Conservation (phyloP, 202 grass and related monocot species). For the Sporobolus alterniflorus region DNA sequence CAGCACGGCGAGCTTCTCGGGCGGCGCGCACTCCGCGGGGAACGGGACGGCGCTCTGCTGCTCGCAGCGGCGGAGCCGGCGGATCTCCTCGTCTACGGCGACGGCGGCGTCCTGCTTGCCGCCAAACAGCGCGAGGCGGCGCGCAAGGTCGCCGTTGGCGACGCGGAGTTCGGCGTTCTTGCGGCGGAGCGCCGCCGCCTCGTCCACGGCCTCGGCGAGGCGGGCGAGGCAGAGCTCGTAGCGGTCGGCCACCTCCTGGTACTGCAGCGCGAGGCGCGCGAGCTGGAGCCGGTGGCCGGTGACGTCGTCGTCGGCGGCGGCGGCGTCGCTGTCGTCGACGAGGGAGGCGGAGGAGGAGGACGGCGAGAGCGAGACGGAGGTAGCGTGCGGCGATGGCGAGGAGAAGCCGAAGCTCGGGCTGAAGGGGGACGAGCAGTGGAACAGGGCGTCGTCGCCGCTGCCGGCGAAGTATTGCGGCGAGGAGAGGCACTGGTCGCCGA, state of each 20-base stretch:
- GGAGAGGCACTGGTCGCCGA: constrained; percentile 60
- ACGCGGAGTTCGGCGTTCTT: constrained; percentile 78
- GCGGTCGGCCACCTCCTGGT: constrained; percentile 78
- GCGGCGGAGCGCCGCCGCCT: constrained; percentile 63
- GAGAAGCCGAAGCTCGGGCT: constrained; percentile 58
- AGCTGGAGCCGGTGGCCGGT: constrained; percentile 84
- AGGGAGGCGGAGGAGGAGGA: constrained; percentile 62
- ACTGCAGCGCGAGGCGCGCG: constrained; percentile 85
- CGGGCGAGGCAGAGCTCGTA: constrained; percentile 85
- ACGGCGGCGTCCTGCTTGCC: constrained; percentile 48
- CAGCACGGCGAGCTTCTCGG: constrained; percentile 58
- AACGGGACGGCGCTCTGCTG: constrained; percentile 25
- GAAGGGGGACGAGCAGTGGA: constrained; percentile 68
- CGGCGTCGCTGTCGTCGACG: constrained; percentile 43
- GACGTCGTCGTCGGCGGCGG: neutral
- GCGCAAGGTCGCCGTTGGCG: constrained; percentile 72
- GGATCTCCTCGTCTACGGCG: constrained; percentile 63
- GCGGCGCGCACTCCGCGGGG: constrained; percentile 23
- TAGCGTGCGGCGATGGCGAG: constrained; percentile 48
- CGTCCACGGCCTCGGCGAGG: constrained; percentile 75
- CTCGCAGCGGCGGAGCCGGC: constrained; percentile 37
- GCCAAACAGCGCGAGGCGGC: constrained; percentile 45
- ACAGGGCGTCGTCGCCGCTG: constrained; percentile 59
- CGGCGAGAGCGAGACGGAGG: constrained; percentile 65
- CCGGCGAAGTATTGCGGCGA: constrained; percentile 44